phyloP scores from a whole-genome alignment of 306 rosid genomes.

The Macrotyloma uniflorum region DNA sequence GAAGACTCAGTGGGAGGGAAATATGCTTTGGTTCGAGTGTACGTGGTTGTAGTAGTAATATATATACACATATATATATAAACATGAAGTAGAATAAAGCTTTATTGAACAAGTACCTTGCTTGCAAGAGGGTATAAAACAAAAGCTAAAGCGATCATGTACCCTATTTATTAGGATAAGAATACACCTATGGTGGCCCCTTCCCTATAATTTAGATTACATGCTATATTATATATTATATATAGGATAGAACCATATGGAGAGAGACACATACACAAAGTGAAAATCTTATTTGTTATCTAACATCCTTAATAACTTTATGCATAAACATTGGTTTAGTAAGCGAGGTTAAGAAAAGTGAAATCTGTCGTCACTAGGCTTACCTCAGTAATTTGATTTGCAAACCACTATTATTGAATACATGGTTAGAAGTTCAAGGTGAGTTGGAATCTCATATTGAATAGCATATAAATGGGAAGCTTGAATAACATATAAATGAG shows the following conservation, averaged over 20 bases:
- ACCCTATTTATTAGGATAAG: conserved; percentile 26
- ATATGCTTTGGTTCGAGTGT: conserved; percentile 11
- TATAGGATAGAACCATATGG: neutral
- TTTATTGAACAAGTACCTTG: conserved; percentile 73
- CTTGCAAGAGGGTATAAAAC: conserved; percentile 60
- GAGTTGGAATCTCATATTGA: too few relatives aligned
- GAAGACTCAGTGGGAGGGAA: neutral
- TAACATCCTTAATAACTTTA: neutral
- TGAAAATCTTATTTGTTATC: neutral
- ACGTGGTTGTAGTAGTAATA: conserved; percentile 24
- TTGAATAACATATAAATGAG: too few relatives aligned
- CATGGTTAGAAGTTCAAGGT: too few relatives aligned
- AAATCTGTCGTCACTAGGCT: neutral
- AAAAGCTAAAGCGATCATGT: conserved; percentile 61
- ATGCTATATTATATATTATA: neutral
- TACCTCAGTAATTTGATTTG: neutral
- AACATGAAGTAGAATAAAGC: conserved; percentile 61
- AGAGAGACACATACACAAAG: neutral
- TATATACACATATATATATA: conserved; percentile 45
- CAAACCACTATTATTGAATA: too few relatives aligned
- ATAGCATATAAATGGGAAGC: too few relatives aligned
- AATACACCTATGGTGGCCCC: conserved; percentile 28
- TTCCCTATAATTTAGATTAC: neutral
- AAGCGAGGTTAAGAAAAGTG: neutral
- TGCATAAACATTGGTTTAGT: neutral